Evolutionary conservation across 208 protist genomes (phyloP).

Genomic region (Entamoeba invadens): DNA sequence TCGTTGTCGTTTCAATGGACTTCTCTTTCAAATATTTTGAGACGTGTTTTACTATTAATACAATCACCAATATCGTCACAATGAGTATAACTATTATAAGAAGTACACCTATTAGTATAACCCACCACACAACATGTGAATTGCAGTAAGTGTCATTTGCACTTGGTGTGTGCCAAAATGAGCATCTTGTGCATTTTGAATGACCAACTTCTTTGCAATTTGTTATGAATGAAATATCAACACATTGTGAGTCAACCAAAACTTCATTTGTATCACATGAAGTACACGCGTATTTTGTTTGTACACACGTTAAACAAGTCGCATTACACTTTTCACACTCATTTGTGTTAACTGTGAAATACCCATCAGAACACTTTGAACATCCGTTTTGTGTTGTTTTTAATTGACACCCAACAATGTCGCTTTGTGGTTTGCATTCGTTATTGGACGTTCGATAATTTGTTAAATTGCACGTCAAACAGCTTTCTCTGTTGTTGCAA

Average conservation of each 20-base stretch:
- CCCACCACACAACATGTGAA: neutral
- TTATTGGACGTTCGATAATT: neutral
- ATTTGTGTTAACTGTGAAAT: neutral
- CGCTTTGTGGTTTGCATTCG: neutral
- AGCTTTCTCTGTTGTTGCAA: neutral
- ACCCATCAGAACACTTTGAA: neutral
- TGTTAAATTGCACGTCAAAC: neutral
- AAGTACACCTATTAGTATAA: neutral
- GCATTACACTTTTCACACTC: neutral
- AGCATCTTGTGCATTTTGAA: neutral
- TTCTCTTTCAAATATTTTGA: neutral
- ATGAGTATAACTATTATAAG: neutral
- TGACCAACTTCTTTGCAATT: neutral
- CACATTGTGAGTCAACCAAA: neutral
- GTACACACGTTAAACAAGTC: neutral
- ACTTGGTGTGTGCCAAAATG: too few relatives aligned
- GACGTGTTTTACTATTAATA: neutral
- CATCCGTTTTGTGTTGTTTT: neutral
- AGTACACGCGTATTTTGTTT: neutral
- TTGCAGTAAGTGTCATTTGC: neutral
- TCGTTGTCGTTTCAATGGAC: neutral
- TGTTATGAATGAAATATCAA: neutral
- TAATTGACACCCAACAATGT: neutral
- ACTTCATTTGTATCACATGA: neutral
- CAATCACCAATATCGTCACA: neutral